A percentile compares a stretch with the other conserved stretches of the same genome.
Evolutionary conservation across 768 basidiomycete species (phyloP).

Genomic region (Jaapia argillacea): DNA sequence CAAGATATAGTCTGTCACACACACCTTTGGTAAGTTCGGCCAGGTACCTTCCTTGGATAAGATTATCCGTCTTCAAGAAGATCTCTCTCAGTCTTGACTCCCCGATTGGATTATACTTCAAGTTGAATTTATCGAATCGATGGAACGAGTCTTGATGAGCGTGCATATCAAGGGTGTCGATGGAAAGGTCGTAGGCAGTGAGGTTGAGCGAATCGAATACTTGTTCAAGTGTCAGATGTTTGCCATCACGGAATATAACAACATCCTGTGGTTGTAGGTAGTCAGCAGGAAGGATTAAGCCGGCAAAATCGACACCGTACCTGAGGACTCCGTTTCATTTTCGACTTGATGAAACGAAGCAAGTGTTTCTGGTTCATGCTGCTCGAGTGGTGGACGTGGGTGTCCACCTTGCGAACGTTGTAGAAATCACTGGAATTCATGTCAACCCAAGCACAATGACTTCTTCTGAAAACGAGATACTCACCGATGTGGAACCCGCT

Average conservation of each 20-base stretch:
- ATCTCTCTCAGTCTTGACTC: conserved; percentile 93
- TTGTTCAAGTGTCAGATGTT: conserved; percentile 77
- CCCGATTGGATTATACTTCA: conserved; percentile 96
- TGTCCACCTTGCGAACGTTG: conserved; percentile 96
- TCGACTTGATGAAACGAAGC: conserved; percentile 96
- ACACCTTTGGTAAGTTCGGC: conserved; percentile 89
- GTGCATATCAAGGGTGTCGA: conserved; percentile 99
- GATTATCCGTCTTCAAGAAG: conserved; percentile 97
- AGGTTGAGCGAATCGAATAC: conserved; percentile 96
- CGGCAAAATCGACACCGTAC: too few relatives aligned
- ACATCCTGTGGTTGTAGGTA: conserved; percentile 61
- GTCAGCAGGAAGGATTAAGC: background rate
- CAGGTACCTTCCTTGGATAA: conserved; percentile 83
- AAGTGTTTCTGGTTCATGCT: conserved; percentile 99
- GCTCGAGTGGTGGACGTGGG: conserved; percentile 97
- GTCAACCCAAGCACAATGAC: too few relatives aligned
- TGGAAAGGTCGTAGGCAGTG: conserved; percentile 95
- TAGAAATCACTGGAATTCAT: conserved; percentile 88
- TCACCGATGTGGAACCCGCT: conserved; percentile 80
- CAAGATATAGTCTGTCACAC: too few relatives aligned
- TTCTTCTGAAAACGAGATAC: conserved; percentile 7
- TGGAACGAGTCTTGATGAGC: conserved; percentile 98
- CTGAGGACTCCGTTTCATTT: conserved; percentile 83
- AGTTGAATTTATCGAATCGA: conserved; percentile 96
- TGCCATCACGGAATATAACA: conserved; percentile 91